Evolutionary conservation across 1,284 basidiomycete species (phyloP), one percentile per base, ranked within the genome.

Genomic region (Volvariella volvacea): DNA sequence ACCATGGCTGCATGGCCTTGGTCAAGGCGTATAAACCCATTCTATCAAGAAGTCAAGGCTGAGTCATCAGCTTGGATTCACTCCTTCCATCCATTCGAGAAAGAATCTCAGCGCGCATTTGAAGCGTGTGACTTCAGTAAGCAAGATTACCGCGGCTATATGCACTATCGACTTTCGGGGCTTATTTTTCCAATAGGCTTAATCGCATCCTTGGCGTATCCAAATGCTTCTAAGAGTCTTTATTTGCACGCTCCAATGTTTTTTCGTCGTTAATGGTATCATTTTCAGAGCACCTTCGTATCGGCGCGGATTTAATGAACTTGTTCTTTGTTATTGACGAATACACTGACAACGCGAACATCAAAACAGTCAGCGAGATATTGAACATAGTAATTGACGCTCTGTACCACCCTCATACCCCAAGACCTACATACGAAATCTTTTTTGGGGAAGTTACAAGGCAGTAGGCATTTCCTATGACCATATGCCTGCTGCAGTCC

Each of bases 271-370:
- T 3, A n/a, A 44, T 20, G 30, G n/a, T 9, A 32, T n/a, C 30
- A 32, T 9, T 37, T 6, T 16, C n/a, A 59, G 58, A 52, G 19
- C 45, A 52, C 21, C 43, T 53, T 16, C 50, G 51, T 9, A 48
- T 45, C 17, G 48, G 54, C 7, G 62, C 61, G 32, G 66, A 66
- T 41, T 37, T 60, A 2, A 58, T 63, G 52, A 53, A 55, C 28
- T 14, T 61, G 3, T 45, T 57, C 43, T 61, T 59, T 41, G 8
- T 60, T 4, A 48, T 65, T 44, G 63, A 67, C 39, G 58, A 63
- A 36, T 53, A 56, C 30, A 61, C 65, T 0, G 65, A 67, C 44
- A 46, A 48, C 14, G 51, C 49, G 2, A 33, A 46, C 15, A 56
- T 41, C 4, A 28, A 50, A 3, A 53, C 51, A 3, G 60, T 61